Evolutionary conservation across 257 asterid genomes (phyloP), one percentile per base, ranked within the genome.

Genomic region (Solanum medicagineum): DNA sequence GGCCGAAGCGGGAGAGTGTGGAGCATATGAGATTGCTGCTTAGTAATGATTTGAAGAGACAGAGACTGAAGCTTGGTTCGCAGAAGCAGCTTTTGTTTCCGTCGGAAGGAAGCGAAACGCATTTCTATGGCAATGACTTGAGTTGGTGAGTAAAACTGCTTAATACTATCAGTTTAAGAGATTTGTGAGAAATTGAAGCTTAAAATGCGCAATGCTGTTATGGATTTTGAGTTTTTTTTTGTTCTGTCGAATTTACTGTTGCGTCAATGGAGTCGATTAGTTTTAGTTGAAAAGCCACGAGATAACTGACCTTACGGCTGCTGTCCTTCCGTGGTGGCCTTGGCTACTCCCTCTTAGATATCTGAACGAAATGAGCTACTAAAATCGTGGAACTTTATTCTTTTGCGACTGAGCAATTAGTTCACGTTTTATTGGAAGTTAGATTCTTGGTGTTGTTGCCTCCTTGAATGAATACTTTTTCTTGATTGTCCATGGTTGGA

Each of bases 81-180:
- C 91, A 90, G 86, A 87, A 89, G 71, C 92, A 87, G 87, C 75
- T 88, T 11, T 15, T 94, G 69, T 91, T 88, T 60, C 91, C 90
- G 68, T 90, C 93, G 26, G 87, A 89, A 83, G 95, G 93, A 51
- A 92, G 93, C 57, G 85, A 85, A 7, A 93, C 93, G 15, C 77
- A 60, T 84, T 86, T 86, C 89, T 94, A 90, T 73, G 98, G 98
- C 84, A 95, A 95, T 87, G 96, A 89, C 29, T 84, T 92, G 94
- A 96, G 97, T 66, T 95, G 98, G 98, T 95, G 86, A 80, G 91
- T 87, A 45, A 55, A 66, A 0, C 42, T 24, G 57, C 16, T 20
- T 20, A n/a, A 73, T 73, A n/a, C 81, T 73, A n/a, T n/a, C 6
- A 7, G 42, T n/a, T 73, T 45, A n/a, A 10, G 81, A 47, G 42